Conservation (phyloP, 2,329 filamentous ascomycete species). For the Aspergillus ochraceus region DNA sequence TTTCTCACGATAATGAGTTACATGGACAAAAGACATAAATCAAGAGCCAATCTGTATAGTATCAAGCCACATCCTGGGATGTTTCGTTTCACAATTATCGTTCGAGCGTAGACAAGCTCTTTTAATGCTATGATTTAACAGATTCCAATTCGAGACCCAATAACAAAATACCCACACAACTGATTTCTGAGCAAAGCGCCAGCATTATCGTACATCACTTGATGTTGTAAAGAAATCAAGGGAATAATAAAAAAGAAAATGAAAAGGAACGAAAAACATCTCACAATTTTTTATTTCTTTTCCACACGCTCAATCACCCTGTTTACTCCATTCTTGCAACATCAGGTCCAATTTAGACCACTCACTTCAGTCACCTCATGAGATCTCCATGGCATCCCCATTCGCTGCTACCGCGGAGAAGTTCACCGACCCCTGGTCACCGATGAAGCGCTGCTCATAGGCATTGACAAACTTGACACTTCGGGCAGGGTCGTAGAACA, state of each 20-base stretch:
- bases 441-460: constrained; percentile 90
- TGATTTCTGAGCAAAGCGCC: constrained; percentile 34
- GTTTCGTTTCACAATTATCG: constrained; percentile 24
- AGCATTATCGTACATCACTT: constrained; percentile 40
- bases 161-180: constrained; percentile 22
- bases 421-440: constrained; percentile 77
- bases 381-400: constrained; percentile 71
- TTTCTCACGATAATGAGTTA: constrained; percentile 51
- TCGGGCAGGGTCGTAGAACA: constrained; percentile 87
- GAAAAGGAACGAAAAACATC: constrained; percentile 7
- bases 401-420: constrained; percentile 53
- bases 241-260: constrained; percentile 16
- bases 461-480: constrained; percentile 89
- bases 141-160: constrained; percentile 25
- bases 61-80: constrained; percentile 4
- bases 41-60: constrained; percentile 9
- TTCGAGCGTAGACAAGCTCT: constrained; percentile 14
- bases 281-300: constrained; percentile 13
- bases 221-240: constrained; percentile 27
- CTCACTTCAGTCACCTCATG: constrained; percentile 37
- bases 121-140: constrained; percentile 10
- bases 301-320: constrained; percentile 7
- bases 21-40: not conserved
- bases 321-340: constrained; percentile 13
- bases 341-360: constrained; percentile 10